These are phyloP conservation scores for Annulohypoxylon moriforme DNA, from an alignment of 495 filamentous ascomycete genomes.

Conservation along the genomic window DNA sequence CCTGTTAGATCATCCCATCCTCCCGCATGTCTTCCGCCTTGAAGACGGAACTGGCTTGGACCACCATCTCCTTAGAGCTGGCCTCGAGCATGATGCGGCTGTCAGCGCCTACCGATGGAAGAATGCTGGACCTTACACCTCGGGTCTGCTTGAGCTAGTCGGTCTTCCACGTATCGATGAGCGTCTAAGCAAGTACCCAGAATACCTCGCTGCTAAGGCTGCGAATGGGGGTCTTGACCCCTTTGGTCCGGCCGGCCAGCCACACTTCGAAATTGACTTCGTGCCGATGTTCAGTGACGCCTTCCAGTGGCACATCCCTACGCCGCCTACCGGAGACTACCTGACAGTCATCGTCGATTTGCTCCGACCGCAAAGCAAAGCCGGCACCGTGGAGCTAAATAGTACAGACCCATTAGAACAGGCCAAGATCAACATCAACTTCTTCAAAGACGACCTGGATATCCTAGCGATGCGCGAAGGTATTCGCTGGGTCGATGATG, in stretches of 20 bases:
- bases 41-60: slow-evolving; percentile 68
- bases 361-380: slow-evolving; percentile 64
- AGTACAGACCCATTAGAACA: slow-evolving; percentile 62
- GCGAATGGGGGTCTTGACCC: slow-evolving; percentile 66
- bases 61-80: slow-evolving; percentile 63
- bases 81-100: slow-evolving; percentile 58
- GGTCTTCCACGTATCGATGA: slow-evolving; percentile 68
- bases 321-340: slow-evolving; percentile 60
- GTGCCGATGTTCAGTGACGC: slow-evolving; percentile 69
- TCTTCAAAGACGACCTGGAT: slow-evolving; percentile 67
- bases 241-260: slow-evolving; percentile 67
- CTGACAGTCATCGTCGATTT: slow-evolving; percentile 71
- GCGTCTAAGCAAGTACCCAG: slow-evolving; percentile 58
- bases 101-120: slow-evolving; percentile 59
- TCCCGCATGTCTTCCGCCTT: slow-evolving; percentile 66
- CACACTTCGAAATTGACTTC: slow-evolving; percentile 75
- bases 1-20: slow-evolving; percentile 66
- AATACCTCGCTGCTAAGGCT: slow-evolving; percentile 62
- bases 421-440: slow-evolving; percentile 71
- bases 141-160: slow-evolving; percentile 66
- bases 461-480: slow-evolving; percentile 68
- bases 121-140: slow-evolving; percentile 62
- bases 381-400: slow-evolving; percentile 64
- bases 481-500: slow-evolving; percentile 64
- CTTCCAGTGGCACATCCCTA: slow-evolving; percentile 73